Evolutionary conservation across 2,329 filamentous ascomycete genomes (phyloP).

Genomic region (Ceratocystis destructans): DNA sequence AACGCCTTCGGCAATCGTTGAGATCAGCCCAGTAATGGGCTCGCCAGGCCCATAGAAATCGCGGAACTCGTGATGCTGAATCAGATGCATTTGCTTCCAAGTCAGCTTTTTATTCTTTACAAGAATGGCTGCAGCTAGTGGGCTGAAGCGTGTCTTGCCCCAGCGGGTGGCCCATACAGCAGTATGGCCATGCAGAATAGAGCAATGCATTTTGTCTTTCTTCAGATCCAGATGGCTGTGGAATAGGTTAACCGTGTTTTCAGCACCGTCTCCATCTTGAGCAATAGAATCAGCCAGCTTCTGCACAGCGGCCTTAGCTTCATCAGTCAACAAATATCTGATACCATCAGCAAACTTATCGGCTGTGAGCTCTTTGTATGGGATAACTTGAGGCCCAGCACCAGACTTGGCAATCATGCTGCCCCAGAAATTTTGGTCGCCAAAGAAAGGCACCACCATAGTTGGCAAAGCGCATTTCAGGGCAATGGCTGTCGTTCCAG

Average conservation of each 20-base stretch:
- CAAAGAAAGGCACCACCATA: conserved; percentile 68
- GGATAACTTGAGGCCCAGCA: conserved; percentile 52
- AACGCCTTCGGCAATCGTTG: conserved; percentile 11
- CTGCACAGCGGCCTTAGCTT: conserved; percentile 43
- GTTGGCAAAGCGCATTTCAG: conserved; percentile 58
- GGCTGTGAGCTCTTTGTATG: conserved; percentile 51
- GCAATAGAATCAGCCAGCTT: conserved; percentile 49
- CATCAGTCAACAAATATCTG: conserved; percentile 48
- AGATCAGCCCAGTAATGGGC: conserved; percentile 48
- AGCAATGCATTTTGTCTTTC: conserved; percentile 48
- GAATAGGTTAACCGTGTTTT: conserved; percentile 55
- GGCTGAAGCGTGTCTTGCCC: conserved; percentile 45
- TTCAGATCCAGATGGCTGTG: conserved; percentile 44
- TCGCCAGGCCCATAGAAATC: conserved; percentile 65
- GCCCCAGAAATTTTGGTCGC: conserved; percentile 69
- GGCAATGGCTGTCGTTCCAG: conserved; percentile 61
- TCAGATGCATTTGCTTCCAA: conserved; percentile 49
- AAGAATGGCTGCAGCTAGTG: conserved; percentile 51
- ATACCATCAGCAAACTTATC: conserved; percentile 59
- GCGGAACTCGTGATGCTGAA: conserved; percentile 60
- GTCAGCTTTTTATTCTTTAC: conserved; percentile 46
- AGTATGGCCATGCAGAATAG: conserved; percentile 46
- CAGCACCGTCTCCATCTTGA: conserved; percentile 51
- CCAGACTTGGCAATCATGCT: conserved; percentile 49
- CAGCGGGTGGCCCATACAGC: conserved; percentile 54